phyloP scores from a whole-genome alignment of 371 early-diverging fungal species.

The Rhizomucor miehei region DNA sequence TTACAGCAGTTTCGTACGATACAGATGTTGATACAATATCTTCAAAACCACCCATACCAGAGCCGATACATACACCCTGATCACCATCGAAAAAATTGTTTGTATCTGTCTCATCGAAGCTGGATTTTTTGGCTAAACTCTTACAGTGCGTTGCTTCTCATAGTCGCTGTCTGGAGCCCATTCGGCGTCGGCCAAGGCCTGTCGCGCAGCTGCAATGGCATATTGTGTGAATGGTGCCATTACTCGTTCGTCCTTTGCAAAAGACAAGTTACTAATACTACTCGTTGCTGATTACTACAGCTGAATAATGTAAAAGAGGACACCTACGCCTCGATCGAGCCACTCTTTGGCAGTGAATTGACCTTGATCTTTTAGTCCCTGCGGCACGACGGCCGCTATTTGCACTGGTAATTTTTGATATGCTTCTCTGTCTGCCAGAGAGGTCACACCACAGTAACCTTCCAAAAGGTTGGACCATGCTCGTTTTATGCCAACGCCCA shows the following conservation, averaged over 20 bases:
- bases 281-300: background rate
- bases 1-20: slow-evolving; percentile 57
- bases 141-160: slow-evolving; percentile 60
- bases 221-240: slow-evolving; percentile 87
- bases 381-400: slow-evolving; percentile 76
- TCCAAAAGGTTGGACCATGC: slow-evolving; percentile 77
- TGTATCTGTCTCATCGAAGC: too few relatives aligned
- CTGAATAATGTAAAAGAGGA: background rate
- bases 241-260: slow-evolving; percentile 67
- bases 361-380: slow-evolving; percentile 50
- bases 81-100: too few relatives aligned
- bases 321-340: slow-evolving; percentile 66
- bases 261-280: background rate
- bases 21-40: slow-evolving; percentile 68
- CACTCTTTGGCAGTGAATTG: slow-evolving; percentile 69
- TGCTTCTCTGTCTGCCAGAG: slow-evolving; percentile 45
- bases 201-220: slow-evolving; percentile 80
- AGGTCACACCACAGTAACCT: slow-evolving; percentile 76
- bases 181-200: slow-evolving; percentile 83
- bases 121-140: slow-evolving; percentile 39
- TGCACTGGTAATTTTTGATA: slow-evolving; percentile 73
- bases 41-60: slow-evolving; percentile 90
- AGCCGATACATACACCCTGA: slow-evolving; percentile 89
- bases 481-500: slow-evolving; percentile 74
- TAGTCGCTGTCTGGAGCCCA: slow-evolving; percentile 57